Percentiles rank a stretch among this genome's conserved stretches.
Conservation (phyloP, 129 eudicot species). For the Escallonia herrerae region DNA sequence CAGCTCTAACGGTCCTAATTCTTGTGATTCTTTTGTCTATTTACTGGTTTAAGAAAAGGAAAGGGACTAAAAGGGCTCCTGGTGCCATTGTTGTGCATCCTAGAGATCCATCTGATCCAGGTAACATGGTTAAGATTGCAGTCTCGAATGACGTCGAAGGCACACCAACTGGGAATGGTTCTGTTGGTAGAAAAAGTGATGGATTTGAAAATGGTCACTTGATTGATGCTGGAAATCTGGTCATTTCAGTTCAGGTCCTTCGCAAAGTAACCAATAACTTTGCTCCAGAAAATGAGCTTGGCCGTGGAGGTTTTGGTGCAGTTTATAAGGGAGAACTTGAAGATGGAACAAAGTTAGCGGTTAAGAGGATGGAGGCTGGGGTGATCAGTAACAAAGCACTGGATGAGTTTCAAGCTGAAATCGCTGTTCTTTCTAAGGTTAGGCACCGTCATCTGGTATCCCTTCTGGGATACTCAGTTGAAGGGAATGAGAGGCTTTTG, state of each 20-base stretch:
- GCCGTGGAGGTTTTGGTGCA: slow-evolving; percentile 77
- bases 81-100: slow-evolving; percentile 40
- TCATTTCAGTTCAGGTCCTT: slow-evolving; percentile 51
- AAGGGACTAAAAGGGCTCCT: slow-evolving; percentile 6
- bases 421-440: slow-evolving; percentile 64
- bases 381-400: slow-evolving; percentile 54
- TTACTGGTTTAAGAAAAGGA: slow-evolving; percentile 12
- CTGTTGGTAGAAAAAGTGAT: slow-evolving; percentile 1
- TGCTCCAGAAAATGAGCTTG: slow-evolving; percentile 50
- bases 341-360: slow-evolving; percentile 66
- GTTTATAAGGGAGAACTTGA: slow-evolving; percentile 68
- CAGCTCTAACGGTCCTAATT: slow-evolving; percentile 6
- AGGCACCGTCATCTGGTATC: slow-evolving; percentile 67
- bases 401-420: slow-evolving; percentile 73
- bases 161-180: slow-evolving; percentile 11
- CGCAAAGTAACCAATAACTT: slow-evolving; percentile 58
- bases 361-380: slow-evolving; percentile 63
- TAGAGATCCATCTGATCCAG: slow-evolving; percentile 33
- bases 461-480: slow-evolving; percentile 55
- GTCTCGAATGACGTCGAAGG: slow-evolving; percentile 24
- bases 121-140: slow-evolving; percentile 41
- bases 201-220: slow-evolving; percentile 23
- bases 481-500: slow-evolving; percentile 66
- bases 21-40: slow-evolving; percentile 6
- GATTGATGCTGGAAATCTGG: slow-evolving; percentile 40